These are phyloP conservation scores for Cladophialophora exuberans DNA, from an alignment of 2,329 filamentous ascomycete species.

Conservation along the genomic window DNA sequence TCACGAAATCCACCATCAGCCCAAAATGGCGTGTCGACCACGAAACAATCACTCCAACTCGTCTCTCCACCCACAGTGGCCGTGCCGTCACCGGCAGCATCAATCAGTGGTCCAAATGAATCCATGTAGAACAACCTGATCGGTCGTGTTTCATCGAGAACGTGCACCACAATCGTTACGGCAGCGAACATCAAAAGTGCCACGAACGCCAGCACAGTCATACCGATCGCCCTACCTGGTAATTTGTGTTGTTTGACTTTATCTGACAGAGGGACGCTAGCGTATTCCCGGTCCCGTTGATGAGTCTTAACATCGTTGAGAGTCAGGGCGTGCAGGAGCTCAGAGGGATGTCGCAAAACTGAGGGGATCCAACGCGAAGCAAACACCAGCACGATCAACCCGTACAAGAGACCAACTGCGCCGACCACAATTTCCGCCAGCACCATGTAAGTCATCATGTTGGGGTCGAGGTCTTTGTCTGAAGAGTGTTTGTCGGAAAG, in stretches of 20 bases:
- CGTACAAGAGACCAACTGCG: constrained; percentile 48
- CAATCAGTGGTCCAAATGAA: constrained; percentile 1
- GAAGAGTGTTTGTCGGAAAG: constrained; percentile 5
- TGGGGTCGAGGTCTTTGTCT: constrained; percentile 17
- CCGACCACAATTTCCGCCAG: constrained; percentile 51
- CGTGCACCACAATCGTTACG: constrained; percentile 20
- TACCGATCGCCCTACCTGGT: constrained; percentile 14
- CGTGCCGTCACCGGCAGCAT: not conserved
- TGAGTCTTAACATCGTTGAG: not conserved
- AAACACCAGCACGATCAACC: constrained; percentile 18
- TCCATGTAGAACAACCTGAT: constrained; percentile 21
- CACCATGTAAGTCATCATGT: constrained; percentile 26
- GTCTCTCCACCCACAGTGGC: not conserved
- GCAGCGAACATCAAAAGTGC: constrained; percentile 17
- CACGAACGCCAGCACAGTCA: constrained; percentile 19
- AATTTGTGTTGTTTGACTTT: constrained; percentile 7
- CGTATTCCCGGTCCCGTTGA: not conserved
- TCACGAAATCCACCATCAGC: constrained; percentile 9
- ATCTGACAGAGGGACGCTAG: not conserved
- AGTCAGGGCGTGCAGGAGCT: constrained; percentile 13
- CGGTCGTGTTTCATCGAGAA: constrained; percentile 18
- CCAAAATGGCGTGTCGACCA: constrained; percentile 16
- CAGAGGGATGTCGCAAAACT: constrained; percentile 1
- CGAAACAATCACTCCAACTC: constrained; percentile 22
- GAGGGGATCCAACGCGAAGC: constrained; percentile 16